phyloP scores from a whole-genome alignment of 805 yeast species.

The Saccharomycopsis malanga region DNA sequence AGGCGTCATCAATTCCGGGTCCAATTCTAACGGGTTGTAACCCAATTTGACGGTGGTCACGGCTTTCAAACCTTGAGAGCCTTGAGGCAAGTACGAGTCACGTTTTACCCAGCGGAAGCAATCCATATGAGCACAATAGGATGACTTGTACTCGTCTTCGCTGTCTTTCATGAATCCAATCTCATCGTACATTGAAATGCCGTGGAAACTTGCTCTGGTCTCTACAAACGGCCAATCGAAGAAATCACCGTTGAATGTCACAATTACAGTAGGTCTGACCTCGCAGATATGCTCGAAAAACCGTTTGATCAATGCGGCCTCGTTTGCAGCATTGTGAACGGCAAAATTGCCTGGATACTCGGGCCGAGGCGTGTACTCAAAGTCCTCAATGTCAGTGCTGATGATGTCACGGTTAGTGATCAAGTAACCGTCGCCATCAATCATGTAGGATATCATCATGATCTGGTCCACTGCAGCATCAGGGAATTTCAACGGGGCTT shows the following conservation, averaged over 20 bases:
- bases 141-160: slow-evolving; percentile 89
- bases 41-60: slow-evolving; percentile 95
- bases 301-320: slow-evolving; percentile 59
- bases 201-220: slow-evolving; percentile 76
- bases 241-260: slow-evolving; percentile 96
- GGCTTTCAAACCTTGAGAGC: slow-evolving; percentile 96
- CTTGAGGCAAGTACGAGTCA: slow-evolving; percentile 96
- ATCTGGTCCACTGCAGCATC: slow-evolving; percentile 85
- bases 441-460: slow-evolving; percentile 99
- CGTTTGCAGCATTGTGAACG: slow-evolving; percentile 85
- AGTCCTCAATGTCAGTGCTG: slow-evolving; percentile 90
- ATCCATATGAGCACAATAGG: slow-evolving; percentile 94
- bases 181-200: slow-evolving; percentile 80
- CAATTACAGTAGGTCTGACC: slow-evolving; percentile 89
- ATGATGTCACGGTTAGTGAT: slow-evolving; percentile 94
- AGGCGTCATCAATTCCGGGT: slow-evolving; percentile 97
- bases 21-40: slow-evolving; percentile 92
- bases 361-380: slow-evolving; percentile 95
- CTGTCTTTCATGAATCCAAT: slow-evolving; percentile 88
- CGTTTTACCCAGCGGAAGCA: slow-evolving; percentile 97
- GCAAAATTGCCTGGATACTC: slow-evolving; percentile 89
- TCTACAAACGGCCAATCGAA: slow-evolving; percentile 99
- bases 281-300: slow-evolving; percentile 91
- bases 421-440: slow-evolving; percentile 92
- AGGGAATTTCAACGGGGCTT: slow-evolving; percentile 93